These are phyloP conservation scores for Colletotrichum theobromicola DNA, from an alignment of 2,329 filamentous ascomycete genomes.

Conservation along the genomic window DNA sequence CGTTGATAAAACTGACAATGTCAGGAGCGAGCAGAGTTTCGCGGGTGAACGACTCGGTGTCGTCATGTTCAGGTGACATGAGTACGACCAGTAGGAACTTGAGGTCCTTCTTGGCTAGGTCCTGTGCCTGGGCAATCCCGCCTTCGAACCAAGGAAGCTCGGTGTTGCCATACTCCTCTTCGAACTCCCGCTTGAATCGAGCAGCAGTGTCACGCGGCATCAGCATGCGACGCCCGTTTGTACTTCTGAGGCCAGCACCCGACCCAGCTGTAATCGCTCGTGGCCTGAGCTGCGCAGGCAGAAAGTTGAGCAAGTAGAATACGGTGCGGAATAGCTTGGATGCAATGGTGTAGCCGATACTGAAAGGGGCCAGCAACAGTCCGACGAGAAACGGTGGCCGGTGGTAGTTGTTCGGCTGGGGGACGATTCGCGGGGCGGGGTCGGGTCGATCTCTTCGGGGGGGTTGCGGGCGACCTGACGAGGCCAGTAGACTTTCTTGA, in stretches of 20 bases:
- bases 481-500: slow-evolving; percentile 59
- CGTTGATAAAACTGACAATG: slow-evolving; percentile 75
- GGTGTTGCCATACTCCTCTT: slow-evolving; percentile 84
- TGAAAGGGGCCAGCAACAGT: slow-evolving; percentile 82
- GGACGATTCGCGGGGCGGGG: slow-evolving; percentile 85
- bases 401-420: slow-evolving; percentile 72
- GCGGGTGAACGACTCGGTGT: slow-evolving; percentile 80
- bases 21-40: slow-evolving; percentile 82
- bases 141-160: slow-evolving; percentile 82
- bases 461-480: slow-evolving; percentile 25
- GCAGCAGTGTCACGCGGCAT: slow-evolving; percentile 87
- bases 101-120: slow-evolving; percentile 86
- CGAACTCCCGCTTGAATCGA: slow-evolving; percentile 89
- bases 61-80: slow-evolving; percentile 92
- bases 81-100: slow-evolving; percentile 91
- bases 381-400: slow-evolving; percentile 78
- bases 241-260: slow-evolving; percentile 59
- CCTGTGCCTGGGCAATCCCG: slow-evolving; percentile 90
- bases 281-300: slow-evolving; percentile 70
- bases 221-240: slow-evolving; percentile 74
- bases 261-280: slow-evolving; percentile 59
- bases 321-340: slow-evolving; percentile 74
- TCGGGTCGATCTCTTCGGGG: slow-evolving; percentile 47
- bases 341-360: slow-evolving; percentile 75
- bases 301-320: slow-evolving; percentile 79